Percentiles rank a stretch among this genome's conserved stretches.
These are phyloP conservation scores for Cephalotrichum gorgonifer DNA, from an alignment of 2,329 filamentous ascomycete genomes.

Conservation along the genomic window DNA sequence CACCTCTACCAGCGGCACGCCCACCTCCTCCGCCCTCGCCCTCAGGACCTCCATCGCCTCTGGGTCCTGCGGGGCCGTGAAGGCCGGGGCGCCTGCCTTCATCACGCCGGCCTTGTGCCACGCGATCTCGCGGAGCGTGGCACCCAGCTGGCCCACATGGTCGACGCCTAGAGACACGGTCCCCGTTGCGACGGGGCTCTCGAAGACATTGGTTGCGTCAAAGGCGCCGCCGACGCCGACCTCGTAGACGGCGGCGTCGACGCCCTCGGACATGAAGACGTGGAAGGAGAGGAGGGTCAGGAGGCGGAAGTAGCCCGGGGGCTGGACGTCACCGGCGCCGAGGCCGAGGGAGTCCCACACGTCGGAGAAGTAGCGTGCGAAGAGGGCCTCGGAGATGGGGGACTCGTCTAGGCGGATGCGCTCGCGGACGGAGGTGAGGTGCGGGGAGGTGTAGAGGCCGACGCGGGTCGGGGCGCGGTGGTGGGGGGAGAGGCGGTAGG, in stretches of 20 bases:
- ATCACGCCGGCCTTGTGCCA: constrained; percentile 69
- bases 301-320: constrained; percentile 50
- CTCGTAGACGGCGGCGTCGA: constrained; percentile 56
- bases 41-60: constrained; percentile 33
- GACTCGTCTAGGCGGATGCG: constrained; percentile 52
- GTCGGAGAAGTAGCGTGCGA: constrained; percentile 58
- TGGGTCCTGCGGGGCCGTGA: constrained; percentile 42
- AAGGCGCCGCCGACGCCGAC: constrained; percentile 58
- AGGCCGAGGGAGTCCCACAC: constrained; percentile 49
- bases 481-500: constrained; percentile 27
- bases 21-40: constrained; percentile 41
- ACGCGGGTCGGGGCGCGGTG: constrained; percentile 29
- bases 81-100: constrained; percentile 47
- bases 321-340: constrained; percentile 20
- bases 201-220: constrained; percentile 59
- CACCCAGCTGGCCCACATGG: constrained; percentile 52
- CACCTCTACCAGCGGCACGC: constrained; percentile 34
- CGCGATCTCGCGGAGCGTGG: constrained; percentile 54
- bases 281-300: constrained; percentile 59
- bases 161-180: constrained; percentile 61
- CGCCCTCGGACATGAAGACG: constrained; percentile 51
- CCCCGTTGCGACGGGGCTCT: constrained; percentile 44
- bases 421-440: constrained; percentile 57
- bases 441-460: constrained; percentile 60
- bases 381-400: constrained; percentile 47